Base-by-base conservation (phyloP, 2,329 filamentous ascomycete species). In the Laburnicola sp. region DNA sequence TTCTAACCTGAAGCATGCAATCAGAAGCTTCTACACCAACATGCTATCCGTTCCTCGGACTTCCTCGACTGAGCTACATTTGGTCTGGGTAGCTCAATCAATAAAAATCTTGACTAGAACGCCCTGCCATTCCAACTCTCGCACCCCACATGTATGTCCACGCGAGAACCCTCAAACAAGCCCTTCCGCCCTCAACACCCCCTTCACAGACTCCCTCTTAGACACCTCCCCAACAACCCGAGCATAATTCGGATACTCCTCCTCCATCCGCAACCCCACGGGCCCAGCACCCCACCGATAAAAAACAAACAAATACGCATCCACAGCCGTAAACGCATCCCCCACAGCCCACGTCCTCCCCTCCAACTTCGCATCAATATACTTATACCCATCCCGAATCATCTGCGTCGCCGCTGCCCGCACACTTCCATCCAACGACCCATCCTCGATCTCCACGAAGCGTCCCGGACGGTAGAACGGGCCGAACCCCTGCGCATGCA, bases 251-350 rank as follows among this genome's bases (percentile, higher is more conserved):
- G 57, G 60, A 39, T 53, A 65, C 0, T 48, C 49, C 32, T 54
- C 37, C 34, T 41, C 39, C 60, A 64, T 62, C 4, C 30, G 43
- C 11, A 64, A 47, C 26, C 47, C 48, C 3, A 41, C 44, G 5
- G 39, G 2, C 10, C 27, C 9, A 28, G 50, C 56, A 1, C 58
- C 62, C 63, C 61, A 65, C 5, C 56, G 40, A 44, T 55, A 65
- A 27, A 62, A 62, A 3, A 63, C 54, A n/a, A 58, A 50, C 35
- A 64, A 25, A 54, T 61, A 64, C 21, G 54, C 59, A 55, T 64
- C 61, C 3, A 51, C 59, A 26, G 50, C 52, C 1, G 56, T 56
- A 21, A 62, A 62, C 1, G 31, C 48, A 6, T 59, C 48, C 1
- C 61, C 59, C 40, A 64, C 57, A 3, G 59, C 57, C 43, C 46